Conservation (phyloP, 805 yeast genomes). For the Blastobotrys attinorum region DNA sequence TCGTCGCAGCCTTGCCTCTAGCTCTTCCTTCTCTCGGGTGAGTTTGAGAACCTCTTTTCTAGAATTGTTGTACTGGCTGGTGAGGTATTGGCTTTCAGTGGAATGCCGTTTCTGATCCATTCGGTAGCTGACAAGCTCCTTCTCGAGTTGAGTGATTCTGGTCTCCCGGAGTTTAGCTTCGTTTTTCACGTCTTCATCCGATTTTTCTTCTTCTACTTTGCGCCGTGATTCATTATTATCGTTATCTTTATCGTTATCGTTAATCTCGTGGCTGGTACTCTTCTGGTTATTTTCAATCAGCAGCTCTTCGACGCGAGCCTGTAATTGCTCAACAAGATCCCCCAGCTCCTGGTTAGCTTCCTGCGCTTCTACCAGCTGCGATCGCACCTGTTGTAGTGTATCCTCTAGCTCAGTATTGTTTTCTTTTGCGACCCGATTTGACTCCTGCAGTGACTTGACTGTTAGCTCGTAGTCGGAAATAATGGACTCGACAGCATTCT, state of each 20-base stretch:
- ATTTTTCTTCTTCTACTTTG: too few species aligned
- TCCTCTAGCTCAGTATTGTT: constrained; percentile 4
- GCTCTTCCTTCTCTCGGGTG: constrained; percentile 3
- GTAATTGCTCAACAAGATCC: background rate
- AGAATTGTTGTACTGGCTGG: constrained; percentile 14
- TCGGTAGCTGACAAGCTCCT: constrained; percentile 8
- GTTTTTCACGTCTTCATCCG: background rate
- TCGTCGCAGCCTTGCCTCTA: constrained; percentile 1
- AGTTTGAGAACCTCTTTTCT: constrained; percentile 8
- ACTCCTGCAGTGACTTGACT: constrained; percentile 11
- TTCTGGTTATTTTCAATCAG: too few species aligned
- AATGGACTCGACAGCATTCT: constrained; percentile 14
- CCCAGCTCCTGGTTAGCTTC: constrained; percentile 4
- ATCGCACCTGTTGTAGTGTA: background rate
- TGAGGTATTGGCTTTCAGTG: constrained; percentile 16
- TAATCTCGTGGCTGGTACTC: background rate
- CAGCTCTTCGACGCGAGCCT: background rate
- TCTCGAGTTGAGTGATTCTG: background rate
- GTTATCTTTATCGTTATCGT: constrained; percentile 1
- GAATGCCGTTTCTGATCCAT: constrained; percentile 13
- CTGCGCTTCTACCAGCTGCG: constrained; percentile 1
- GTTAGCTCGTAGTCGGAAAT: constrained; percentile 16
- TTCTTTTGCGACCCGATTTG: constrained; percentile 7
- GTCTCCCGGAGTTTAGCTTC: constrained; percentile 1
- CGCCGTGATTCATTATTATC: constrained; percentile 1